Percentiles rank a stretch among this genome's conserved stretches.
Evolutionary conservation across 2,329 filamentous ascomycete genomes (phyloP).

Genomic region (Colletotrichum euphorbiae): DNA sequence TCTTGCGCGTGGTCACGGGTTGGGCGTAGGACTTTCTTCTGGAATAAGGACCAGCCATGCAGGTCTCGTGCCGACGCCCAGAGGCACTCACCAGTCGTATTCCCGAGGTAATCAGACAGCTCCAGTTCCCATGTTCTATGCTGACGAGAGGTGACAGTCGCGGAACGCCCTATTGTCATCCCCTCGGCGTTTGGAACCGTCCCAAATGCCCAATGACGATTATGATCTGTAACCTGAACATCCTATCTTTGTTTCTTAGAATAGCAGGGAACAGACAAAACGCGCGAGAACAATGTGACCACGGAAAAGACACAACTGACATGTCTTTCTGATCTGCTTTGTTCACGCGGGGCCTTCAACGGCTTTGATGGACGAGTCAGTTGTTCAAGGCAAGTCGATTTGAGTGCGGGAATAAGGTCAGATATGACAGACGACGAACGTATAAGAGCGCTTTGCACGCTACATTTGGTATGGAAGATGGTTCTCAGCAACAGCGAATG

Average conservation of each 20-base stretch:
- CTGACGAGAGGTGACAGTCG: slow-evolving; percentile 4
- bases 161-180: background rate
- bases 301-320: no score
- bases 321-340: no score
- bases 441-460: no score
- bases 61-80: background rate
- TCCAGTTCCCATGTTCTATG: background rate
- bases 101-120: background rate
- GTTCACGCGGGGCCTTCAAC: no score
- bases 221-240: background rate
- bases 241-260: background rate
- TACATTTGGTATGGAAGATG: no score
- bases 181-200: slow-evolving; percentile 9
- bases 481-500: no score
- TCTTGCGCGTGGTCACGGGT: background rate
- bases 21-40: slow-evolving; percentile 33
- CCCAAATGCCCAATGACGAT: background rate
- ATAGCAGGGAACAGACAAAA: background rate
- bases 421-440: no score
- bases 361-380: no score
- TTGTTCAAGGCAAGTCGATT: no score
- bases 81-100: background rate
- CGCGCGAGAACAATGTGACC: no score
- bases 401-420: no score
- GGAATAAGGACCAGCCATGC: slow-evolving; percentile 21